These are phyloP conservation scores for Beauveria brongniartii DNA, from an alignment of 2,329 filamentous ascomycete species.

Conservation along the genomic window DNA sequence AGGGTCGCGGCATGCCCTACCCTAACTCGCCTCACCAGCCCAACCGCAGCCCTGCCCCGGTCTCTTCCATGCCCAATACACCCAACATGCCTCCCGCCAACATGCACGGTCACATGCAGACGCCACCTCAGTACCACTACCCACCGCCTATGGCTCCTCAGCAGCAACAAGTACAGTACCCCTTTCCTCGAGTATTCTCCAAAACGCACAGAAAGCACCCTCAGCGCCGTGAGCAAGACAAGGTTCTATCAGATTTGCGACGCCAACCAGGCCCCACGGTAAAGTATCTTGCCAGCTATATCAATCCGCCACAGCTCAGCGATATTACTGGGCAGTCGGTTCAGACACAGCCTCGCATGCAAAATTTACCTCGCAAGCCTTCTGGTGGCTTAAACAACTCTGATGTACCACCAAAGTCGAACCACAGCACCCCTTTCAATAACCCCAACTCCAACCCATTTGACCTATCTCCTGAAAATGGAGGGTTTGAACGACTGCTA, in stretches of 20 bases:
- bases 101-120: conserved; percentile 47
- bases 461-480: conserved; percentile 61
- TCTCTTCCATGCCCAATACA: conserved; percentile 58
- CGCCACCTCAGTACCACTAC: conserved; percentile 54
- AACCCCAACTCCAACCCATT: conserved; percentile 30
- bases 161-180: conserved; percentile 54
- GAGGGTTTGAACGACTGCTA: conserved; percentile 67
- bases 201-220: conserved; percentile 5
- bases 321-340: conserved; percentile 2
- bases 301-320: conserved; percentile 2
- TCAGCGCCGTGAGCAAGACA: conserved; percentile 10
- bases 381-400: background rate
- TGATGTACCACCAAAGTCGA: conserved; percentile 4
- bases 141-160: conserved; percentile 48
- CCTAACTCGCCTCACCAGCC: conserved; percentile 55
- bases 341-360: background rate
- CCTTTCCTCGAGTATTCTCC: conserved; percentile 23
- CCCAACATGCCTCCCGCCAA: conserved; percentile 58
- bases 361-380: background rate
- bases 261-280: background rate
- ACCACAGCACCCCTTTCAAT: conserved; percentile 10
- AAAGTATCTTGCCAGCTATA: conserved; percentile 3
- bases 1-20: conserved; percentile 39
- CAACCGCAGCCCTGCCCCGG: conserved; percentile 56
- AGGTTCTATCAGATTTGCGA: conserved; percentile 7